Evolutionary conservation across 73 alveolate genomes (phyloP), one percentile per base, ranked within the genome.

Genomic region (Loxodes magnus): DNA sequence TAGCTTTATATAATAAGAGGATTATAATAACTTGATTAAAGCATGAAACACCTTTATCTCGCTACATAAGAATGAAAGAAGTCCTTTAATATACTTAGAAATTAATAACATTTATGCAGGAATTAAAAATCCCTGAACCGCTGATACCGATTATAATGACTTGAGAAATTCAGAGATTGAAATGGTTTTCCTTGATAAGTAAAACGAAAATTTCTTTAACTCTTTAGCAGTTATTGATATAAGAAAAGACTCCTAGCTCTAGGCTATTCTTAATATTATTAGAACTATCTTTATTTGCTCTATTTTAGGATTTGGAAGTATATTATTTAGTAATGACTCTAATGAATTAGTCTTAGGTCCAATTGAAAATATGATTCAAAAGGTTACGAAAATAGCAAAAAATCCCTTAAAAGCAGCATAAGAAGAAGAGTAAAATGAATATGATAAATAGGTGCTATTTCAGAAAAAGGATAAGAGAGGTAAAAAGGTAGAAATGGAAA

Each of bases 281-380:
- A 77, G 84, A 66, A 76, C 95, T 17, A 44, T 60, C 9, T 78
- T 78, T 43, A 59, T 71, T 21, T 48, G 85, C 51, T 33, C 61
- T 15, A 77, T 82, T 4, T 42, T 82, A 23, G 57, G 82, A 33
- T 41, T 82, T 39, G 84, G 80, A 1, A 67, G 82, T 20, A 56
- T 70, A 53, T 68, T 77, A 66, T 82, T 82, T 58, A 55, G 71
- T 20, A 64, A 65, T 29, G 95, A 82, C 65, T 48, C 90, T n/a
- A 42, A 70, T 34, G 79, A 56, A 55, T 35, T 78, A 24, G 89
- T 83, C 16, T 39, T 82, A 15, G 77, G 70, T 9, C 95, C 95
- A 2, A 64, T 82, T 5, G 89, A 78, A 54, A 62, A 77, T n/a
- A 82, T 82, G 95, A 71, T 82, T 5, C 75, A 72, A 22, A 82